These are phyloP conservation scores for Bolboschoenoplectus hybrid DNA, from an alignment of 202 grass and related monocot genomes.

Conservation along the genomic window DNA sequence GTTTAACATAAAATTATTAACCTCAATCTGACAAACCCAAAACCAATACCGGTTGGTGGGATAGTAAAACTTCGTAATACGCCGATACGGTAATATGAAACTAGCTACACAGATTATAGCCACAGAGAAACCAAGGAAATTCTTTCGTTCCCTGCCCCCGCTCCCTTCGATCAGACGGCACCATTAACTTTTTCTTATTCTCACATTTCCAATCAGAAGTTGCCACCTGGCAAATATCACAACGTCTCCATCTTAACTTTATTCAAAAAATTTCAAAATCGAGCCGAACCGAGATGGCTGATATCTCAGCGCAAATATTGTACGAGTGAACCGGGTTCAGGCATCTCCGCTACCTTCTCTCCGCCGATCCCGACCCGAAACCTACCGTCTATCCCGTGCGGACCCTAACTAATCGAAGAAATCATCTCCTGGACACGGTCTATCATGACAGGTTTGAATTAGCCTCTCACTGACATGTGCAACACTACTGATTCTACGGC, in stretches of 20 bases:
- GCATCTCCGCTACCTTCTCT: too few relatives aligned
- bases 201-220: not conserved
- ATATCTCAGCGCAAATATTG: not conserved
- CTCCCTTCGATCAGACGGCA: slow-evolving; percentile 39
- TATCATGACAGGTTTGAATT: not conserved
- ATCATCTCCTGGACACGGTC: slow-evolving; percentile 38
- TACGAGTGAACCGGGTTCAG: too few relatives aligned
- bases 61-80: too few relatives aligned
- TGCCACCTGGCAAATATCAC: not conserved
- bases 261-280: slow-evolving; percentile 36
- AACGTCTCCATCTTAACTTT: slow-evolving; percentile 21
- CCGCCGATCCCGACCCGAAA: too few relatives aligned
- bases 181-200: slow-evolving; percentile 28
- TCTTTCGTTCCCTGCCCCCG: not conserved
- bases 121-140: too few relatives aligned
- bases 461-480: slow-evolving; percentile 18
- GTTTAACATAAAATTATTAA: too few relatives aligned
- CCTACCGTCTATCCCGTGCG: slow-evolving; percentile 62
- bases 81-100: too few relatives aligned
- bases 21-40: too few relatives aligned
- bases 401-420: slow-evolving; percentile 48
- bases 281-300: not conserved
- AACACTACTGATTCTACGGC: slow-evolving; percentile 28
- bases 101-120: too few relatives aligned
- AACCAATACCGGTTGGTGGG: too few relatives aligned